These are phyloP conservation scores for Hemileia vastatrix DNA, from an alignment of 1,284 basidiomycete genomes.

Conservation along the genomic window DNA sequence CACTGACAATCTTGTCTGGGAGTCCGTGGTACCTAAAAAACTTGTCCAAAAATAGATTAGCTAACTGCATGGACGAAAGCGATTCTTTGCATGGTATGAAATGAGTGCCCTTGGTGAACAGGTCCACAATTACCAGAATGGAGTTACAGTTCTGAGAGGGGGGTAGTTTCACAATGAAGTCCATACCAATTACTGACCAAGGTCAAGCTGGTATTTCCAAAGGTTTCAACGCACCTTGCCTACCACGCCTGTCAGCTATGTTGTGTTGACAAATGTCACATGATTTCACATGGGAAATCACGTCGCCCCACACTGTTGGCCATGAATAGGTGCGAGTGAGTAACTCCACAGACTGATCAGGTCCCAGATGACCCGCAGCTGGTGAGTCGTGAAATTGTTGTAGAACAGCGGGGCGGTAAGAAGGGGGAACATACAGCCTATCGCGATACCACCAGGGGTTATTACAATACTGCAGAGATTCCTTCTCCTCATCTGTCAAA, in stretches of 20 bases:
- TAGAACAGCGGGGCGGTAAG: not conserved
- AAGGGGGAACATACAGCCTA: not conserved
- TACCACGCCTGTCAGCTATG: not conserved
- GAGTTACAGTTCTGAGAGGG: slow-evolving; percentile 21
- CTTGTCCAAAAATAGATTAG: not conserved
- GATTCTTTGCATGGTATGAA: slow-evolving; percentile 4
- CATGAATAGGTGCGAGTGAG: not conserved
- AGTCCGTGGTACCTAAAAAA: slow-evolving; percentile 32
- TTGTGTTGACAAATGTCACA: slow-evolving; percentile 5
- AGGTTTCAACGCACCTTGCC: not conserved
- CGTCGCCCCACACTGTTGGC: not conserved
- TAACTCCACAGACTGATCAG: not conserved
- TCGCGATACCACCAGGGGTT: not conserved
- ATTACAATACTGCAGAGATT: too few species aligned
- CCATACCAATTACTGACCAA: slow-evolving; percentile 8
- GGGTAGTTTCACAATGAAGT: slow-evolving; percentile 12
- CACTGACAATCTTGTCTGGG: slow-evolving; percentile 38
- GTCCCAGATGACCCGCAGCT: not conserved
- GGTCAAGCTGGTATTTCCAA: not conserved
- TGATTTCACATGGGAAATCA: not conserved
- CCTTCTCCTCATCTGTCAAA: too few species aligned
- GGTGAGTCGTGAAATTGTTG: not conserved
- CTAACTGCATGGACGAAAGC: not conserved
- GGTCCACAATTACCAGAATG: slow-evolving; percentile 6
- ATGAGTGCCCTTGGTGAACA: not conserved